These are phyloP conservation scores for Chaetomium sp. DNA, from an alignment of 2,329 filamentous ascomycete species.

Conservation along the genomic window DNA sequence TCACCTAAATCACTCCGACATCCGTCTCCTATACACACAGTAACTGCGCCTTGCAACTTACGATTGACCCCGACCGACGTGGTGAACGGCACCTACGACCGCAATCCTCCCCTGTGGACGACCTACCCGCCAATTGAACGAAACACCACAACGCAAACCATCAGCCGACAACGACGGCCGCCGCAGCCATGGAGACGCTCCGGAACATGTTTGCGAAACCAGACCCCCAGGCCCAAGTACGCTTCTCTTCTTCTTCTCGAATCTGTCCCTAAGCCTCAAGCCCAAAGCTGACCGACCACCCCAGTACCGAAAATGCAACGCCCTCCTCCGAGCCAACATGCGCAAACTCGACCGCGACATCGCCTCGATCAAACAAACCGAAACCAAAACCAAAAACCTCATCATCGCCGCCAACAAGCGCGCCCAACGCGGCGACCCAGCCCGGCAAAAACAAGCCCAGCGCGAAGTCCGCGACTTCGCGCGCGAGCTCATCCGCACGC, in stretches of 20 bases:
- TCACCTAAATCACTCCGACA: neutral
- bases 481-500: slow-evolving; percentile 74
- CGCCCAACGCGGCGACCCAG: slow-evolving; percentile 65
- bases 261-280: neutral
- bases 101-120: too few relatives aligned
- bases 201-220: slow-evolving; percentile 84
- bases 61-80: too few relatives aligned
- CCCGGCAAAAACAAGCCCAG: slow-evolving; percentile 70
- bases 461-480: slow-evolving; percentile 85
- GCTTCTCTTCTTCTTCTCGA: neutral
- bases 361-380: slow-evolving; percentile 65
- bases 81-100: too few relatives aligned
- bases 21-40: neutral
- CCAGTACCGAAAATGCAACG: slow-evolving; percentile 92
- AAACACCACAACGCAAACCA: neutral
- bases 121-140: too few relatives aligned
- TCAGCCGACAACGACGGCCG: neutral
- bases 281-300: neutral
- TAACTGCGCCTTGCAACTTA: neutral
- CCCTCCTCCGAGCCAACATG: slow-evolving; percentile 79
- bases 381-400: slow-evolving; percentile 75
- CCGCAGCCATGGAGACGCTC: slow-evolving; percentile 70
- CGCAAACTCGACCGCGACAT: slow-evolving; percentile 96
- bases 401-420: slow-evolving; percentile 80
- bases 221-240: slow-evolving; percentile 86